Conservation (phyloP, 163 green algal genomes). For the Prototheca wickerhamii region DNA sequence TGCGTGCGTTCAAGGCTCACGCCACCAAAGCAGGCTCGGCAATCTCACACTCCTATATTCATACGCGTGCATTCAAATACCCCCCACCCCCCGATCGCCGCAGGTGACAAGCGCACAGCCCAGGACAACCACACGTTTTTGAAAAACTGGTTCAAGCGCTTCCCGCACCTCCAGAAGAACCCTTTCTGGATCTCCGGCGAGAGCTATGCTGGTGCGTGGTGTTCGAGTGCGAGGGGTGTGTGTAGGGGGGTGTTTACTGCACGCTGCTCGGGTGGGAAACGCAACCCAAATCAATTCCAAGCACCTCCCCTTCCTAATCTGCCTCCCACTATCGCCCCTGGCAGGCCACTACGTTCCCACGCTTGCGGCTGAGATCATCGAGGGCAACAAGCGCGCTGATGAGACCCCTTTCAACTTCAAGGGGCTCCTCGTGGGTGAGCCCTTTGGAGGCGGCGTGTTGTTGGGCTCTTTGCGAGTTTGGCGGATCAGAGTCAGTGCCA, state of each 20-base stretch:
- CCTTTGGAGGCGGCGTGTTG: too few relatives aligned
- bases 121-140: constrained; percentile 61
- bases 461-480: background rate
- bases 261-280: too few relatives aligned
- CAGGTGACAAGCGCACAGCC: constrained; percentile 64
- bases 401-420: constrained; percentile 42
- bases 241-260: too few relatives aligned
- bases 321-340: too few relatives aligned
- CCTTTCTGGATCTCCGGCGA: constrained; percentile 67
- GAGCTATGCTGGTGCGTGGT: constrained; percentile 38
- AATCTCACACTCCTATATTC: too few relatives aligned
- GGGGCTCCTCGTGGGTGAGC: constrained; percentile 61
- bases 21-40: too few relatives aligned
- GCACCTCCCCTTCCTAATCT: too few relatives aligned
- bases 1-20: too few relatives aligned
- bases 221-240: too few relatives aligned
- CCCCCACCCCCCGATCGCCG: background rate
- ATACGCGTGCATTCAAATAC: too few relatives aligned
- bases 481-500: too few relatives aligned
- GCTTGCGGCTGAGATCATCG: constrained; percentile 49
- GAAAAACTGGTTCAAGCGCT: constrained; percentile 51
- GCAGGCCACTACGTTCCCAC: constrained; percentile 75
- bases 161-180: constrained; percentile 48
- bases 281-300: too few relatives aligned
- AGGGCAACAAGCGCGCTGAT: constrained; percentile 16